Evolutionary conservation across 257 asterid genomes (phyloP).

Genomic region (Perilla frutescens): DNA sequence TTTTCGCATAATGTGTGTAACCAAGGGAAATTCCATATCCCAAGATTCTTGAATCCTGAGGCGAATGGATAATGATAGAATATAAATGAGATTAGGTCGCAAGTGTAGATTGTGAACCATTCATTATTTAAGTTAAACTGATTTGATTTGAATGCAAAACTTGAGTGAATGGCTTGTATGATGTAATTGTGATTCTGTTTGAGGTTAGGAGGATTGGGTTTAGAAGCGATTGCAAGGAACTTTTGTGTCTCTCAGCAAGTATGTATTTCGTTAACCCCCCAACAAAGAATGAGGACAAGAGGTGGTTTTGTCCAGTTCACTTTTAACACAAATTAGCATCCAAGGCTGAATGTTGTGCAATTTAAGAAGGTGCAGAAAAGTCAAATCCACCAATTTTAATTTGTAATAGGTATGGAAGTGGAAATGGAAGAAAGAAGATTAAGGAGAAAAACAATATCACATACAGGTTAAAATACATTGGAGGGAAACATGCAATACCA

Average conservation of each 20-base stretch:
- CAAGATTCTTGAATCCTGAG: background rate
- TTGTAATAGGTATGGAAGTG: background rate
- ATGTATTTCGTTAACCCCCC: background rate
- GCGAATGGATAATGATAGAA: background rate
- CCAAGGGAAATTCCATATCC: background rate
- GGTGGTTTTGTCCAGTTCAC: background rate
- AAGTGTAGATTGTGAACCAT: too few species aligned
- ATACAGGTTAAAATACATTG: too few species aligned
- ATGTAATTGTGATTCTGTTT: background rate
- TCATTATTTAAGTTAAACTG: too few species aligned
- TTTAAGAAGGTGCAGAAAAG: background rate
- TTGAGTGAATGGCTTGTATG: background rate
- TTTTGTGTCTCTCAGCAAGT: slow-evolving; percentile 3
- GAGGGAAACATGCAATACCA: too few species aligned
- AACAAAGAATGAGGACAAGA: background rate
- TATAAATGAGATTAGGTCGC: background rate
- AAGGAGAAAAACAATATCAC: too few species aligned
- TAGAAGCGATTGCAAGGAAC: background rate
- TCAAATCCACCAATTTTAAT: background rate
- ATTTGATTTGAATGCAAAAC: background rate
- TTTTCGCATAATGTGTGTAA: background rate
- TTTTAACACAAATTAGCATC: background rate
- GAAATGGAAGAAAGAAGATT: too few species aligned
- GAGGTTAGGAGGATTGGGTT: background rate
- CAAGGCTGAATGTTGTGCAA: background rate